Evolutionary conservation across 208 protist genomes (phyloP), one percentile per base, ranked within the genome.

Genomic region (Crithidia acanthocephali): DNA sequence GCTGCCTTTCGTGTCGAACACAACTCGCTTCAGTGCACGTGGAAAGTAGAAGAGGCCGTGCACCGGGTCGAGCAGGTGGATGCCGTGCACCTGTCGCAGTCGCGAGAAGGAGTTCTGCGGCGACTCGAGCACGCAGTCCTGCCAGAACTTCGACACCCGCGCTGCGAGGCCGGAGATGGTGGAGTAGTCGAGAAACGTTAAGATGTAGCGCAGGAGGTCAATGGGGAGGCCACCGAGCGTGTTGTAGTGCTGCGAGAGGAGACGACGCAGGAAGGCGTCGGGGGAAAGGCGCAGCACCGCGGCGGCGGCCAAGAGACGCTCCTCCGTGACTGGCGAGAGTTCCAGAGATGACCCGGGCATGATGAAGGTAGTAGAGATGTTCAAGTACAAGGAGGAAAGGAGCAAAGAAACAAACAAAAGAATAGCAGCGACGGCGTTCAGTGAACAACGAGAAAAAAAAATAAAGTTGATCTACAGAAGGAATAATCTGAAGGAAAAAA

Each of bases 101-200:
- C 44, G 44, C 3, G 58, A 55, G 37, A 80, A 75, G 37, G 74
- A 69, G 25, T 79, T 53, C 30, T 61, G 68, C 15, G 78, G 75
- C 13, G 74, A 72, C 67, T 76, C 42, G 28, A 67, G 23, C 37
- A 84, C 73, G 48, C 56, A 58, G 35, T 72, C 74, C 8, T 68
- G 60, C 82, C 82, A 87, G 20, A 59, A 44, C 40, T 72, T 66
- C 58, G 78, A 84, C 52, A 80, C 73, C 30, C 56, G 64, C 9
- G 48, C 45, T 9, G 75, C 52, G 0, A 78, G 51, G n/a, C 70
- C 61, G 25, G 72, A 79, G 16, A 82, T 65, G 45, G 79, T 79
- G 35, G 78, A 69, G 82, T 87, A 87, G 75, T 87, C 82, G 18
- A 87, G 72, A 47, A 79, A 87, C 16, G 63, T 47, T 28, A 87